Percentiles rank a stretch among this genome's conserved stretches.
phyloP scores from a whole-genome alignment of 176 grass and related monocot genomes.

The Aegilops tauschii region DNA sequence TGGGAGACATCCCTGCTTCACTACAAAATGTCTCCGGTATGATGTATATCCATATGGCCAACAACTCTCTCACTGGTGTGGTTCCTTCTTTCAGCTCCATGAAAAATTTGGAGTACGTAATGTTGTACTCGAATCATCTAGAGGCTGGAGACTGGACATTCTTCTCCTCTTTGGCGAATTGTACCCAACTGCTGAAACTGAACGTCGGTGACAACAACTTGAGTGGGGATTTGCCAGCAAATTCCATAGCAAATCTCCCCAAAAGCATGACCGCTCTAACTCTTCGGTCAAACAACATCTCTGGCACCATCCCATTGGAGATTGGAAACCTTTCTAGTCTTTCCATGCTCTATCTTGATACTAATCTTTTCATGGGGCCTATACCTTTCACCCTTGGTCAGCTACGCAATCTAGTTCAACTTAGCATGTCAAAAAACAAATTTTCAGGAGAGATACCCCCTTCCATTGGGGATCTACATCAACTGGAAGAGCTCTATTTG shows the following conservation, averaged over 20 bases:
- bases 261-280: background rate
- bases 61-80: conserved; percentile 19
- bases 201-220: conserved; percentile 23
- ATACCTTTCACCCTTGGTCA: background rate
- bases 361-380: background rate
- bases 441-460: background rate
- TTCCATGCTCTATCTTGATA: background rate
- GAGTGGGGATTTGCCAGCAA: background rate
- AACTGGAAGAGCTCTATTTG: background rate
- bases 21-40: conserved; percentile 26
- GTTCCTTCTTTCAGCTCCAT: conserved; percentile 3
- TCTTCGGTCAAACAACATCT: background rate
- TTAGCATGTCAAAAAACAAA: background rate
- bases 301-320: background rate
- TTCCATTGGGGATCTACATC: background rate
- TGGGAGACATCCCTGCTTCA: conserved; percentile 34
- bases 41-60: background rate
- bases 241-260: conserved; percentile 15
- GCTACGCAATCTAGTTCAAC: background rate
- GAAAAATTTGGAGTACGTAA: background rate
- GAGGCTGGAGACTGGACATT: conserved; percentile 43
- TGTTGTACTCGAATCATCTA: conserved; percentile 26
- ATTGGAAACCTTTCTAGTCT: background rate
- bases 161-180: conserved; percentile 22
- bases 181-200: background rate